Evolutionary conservation across 73 alveolate genomes (phyloP).

Genomic region (Paramecium biaurelia): DNA sequence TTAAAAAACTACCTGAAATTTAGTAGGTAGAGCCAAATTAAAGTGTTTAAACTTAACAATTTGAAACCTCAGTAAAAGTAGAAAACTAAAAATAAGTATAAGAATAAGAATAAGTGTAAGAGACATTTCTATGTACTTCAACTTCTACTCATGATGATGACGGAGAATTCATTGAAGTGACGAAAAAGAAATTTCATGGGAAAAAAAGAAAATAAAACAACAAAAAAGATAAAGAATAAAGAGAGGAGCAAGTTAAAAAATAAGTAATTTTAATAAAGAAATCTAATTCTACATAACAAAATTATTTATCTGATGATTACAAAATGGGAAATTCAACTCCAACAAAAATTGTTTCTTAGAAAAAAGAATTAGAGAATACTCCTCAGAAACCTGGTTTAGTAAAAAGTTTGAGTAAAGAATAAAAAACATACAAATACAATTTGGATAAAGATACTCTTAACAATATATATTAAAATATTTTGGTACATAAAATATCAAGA

Average conservation of each 20-base stretch:
- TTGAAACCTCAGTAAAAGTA: not conserved
- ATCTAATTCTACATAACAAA: not conserved
- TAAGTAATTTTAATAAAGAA: not conserved
- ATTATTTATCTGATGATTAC: not conserved
- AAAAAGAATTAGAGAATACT: not conserved
- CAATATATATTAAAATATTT: not conserved
- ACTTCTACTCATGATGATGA: conserved; percentile 31
- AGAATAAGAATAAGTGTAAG: not conserved
- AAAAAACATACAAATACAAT: not conserved
- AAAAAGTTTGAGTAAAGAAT: not conserved
- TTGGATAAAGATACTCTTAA: not conserved
- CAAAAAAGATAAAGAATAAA: not conserved
- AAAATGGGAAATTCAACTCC: not conserved
- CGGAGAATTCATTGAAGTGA: not conserved
- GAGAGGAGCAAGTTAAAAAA: not conserved
- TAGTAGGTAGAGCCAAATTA: not conserved
- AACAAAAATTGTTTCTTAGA: not conserved
- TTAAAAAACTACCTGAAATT: not conserved
- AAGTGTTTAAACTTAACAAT: not conserved
- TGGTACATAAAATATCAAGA: not conserved
- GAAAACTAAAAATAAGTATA: not conserved
- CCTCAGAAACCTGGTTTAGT: not conserved
- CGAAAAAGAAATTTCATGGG: not conserved
- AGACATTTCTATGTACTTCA: not conserved
- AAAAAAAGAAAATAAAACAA: not conserved